phyloP scores from a whole-genome alignment of 306 rosid species.

The Quercus alba region DNA sequence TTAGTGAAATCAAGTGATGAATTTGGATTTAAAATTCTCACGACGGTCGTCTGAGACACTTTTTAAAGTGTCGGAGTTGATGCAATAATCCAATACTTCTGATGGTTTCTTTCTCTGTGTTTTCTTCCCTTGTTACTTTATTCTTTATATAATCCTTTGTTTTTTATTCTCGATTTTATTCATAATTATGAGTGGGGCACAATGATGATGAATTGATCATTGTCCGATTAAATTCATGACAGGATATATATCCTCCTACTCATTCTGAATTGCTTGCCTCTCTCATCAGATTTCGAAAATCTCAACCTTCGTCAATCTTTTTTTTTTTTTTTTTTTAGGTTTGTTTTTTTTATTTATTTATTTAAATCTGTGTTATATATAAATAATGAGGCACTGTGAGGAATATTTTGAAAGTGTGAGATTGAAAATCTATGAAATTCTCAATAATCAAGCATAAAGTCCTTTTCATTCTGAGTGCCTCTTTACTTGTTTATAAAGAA shows the following conservation, averaged over 20 bases:
- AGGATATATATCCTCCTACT: slow-evolving; percentile 36
- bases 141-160: too few relatives aligned
- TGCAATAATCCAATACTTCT: slow-evolving; percentile 42
- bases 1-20: slow-evolving; percentile 34
- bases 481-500: too few relatives aligned
- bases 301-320: not conserved
- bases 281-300: not conserved
- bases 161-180: not conserved
- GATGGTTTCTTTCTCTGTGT: slow-evolving; percentile 5
- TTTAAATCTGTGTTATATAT: not conserved
- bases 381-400: slow-evolving; percentile 16
- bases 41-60: slow-evolving; percentile 63
- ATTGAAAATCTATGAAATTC: slow-evolving; percentile 6
- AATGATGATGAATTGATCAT: slow-evolving; percentile 20
- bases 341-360: not conserved
- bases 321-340: too few relatives aligned
- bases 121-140: too few relatives aligned
- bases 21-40: slow-evolving; percentile 46
- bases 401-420: slow-evolving; percentile 16
- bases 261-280: slow-evolving; percentile 30
- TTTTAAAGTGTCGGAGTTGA: slow-evolving; percentile 27
- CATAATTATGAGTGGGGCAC: not conserved
- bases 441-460: not conserved
- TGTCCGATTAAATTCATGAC: slow-evolving; percentile 30
- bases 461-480: slow-evolving; percentile 40